A percentile compares a stretch with the other conserved stretches of the same genome.
phyloP scores from a whole-genome alignment of 2,329 filamentous ascomycete genomes.

The Cadophora malorum region DNA sequence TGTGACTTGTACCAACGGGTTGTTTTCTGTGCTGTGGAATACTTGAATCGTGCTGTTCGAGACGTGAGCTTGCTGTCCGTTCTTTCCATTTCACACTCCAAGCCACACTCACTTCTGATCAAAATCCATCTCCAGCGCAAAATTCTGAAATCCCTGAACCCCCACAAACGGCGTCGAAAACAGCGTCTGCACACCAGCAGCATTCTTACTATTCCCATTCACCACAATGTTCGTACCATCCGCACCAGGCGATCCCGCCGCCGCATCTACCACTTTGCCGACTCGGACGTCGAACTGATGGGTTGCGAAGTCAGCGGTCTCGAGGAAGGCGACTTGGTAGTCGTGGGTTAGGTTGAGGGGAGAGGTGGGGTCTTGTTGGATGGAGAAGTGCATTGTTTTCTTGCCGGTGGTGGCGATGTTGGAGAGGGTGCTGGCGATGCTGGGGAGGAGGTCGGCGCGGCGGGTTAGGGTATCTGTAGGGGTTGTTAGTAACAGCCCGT shows the following conservation, averaged over 20 bases:
- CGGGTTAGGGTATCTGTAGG: slow-evolving; percentile 67
- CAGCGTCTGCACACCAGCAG: slow-evolving; percentile 41
- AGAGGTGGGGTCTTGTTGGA: slow-evolving; percentile 57
- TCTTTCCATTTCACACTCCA: too few species aligned
- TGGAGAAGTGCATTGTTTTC: slow-evolving; percentile 66
- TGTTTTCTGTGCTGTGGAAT: slow-evolving; percentile 59
- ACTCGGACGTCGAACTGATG: slow-evolving; percentile 55
- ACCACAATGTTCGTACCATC: slow-evolving; percentile 18
- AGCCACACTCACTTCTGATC: slow-evolving; percentile 53
- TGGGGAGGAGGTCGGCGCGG: slow-evolving; percentile 60
- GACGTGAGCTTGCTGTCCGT: too few species aligned
- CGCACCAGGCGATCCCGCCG: slow-evolving; percentile 43
- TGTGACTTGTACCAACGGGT: slow-evolving; percentile 54
- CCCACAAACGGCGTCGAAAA: slow-evolving; percentile 57
- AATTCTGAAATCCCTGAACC: slow-evolving; percentile 60
- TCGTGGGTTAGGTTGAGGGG: slow-evolving; percentile 65
- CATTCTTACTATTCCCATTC: slow-evolving; percentile 17
- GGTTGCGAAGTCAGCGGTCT: slow-evolving; percentile 53
- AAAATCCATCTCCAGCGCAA: slow-evolving; percentile 63
- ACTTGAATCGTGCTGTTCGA: slow-evolving; percentile 56
- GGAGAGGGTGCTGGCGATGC: slow-evolving; percentile 55
- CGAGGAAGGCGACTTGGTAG: slow-evolving; percentile 61
- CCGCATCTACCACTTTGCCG: slow-evolving; percentile 57
- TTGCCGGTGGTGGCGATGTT: slow-evolving; percentile 56
- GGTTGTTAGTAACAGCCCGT: too few species aligned